phyloP scores from a whole-genome alignment of 225 moss, liverwort and hornwort genomes.

The Physcomitrium patens region DNA sequence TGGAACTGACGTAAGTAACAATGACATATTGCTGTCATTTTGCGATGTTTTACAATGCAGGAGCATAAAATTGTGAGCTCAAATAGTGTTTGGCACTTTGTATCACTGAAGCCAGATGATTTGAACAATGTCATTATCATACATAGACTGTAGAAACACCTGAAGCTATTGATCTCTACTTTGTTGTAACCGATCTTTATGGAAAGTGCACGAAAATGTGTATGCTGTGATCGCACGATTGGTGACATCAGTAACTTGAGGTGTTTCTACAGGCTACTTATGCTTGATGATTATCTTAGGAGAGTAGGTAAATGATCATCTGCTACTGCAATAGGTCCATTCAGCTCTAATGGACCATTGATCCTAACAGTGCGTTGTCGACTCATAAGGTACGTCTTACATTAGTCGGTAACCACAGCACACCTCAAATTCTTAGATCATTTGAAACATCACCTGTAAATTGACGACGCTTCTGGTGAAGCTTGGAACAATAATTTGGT shows the following conservation, averaged over 20 bases:
- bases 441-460: background rate
- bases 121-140: constrained; percentile 15
- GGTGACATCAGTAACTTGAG: constrained; percentile 11
- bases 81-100: background rate
- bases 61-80: background rate
- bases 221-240: background rate
- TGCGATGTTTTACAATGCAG: background rate
- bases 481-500: no score
- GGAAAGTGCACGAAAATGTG: background rate
- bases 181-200: background rate
- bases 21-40: background rate
- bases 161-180: constrained; percentile 1
- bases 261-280: constrained; percentile 26
- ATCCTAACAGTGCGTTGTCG: background rate
- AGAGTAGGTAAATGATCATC: background rate
- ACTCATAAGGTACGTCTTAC: background rate
- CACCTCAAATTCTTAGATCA: background rate
- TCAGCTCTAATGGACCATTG: no score
- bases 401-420: background rate
- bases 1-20: background rate
- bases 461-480: no score
- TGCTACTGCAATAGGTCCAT: no score
- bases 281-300: constrained; percentile 8
- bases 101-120: background rate
- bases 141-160: constrained; percentile 25